Base-by-base conservation (phyloP, 768 basidiomycete species). In the Leccinum variicolor region DNA sequence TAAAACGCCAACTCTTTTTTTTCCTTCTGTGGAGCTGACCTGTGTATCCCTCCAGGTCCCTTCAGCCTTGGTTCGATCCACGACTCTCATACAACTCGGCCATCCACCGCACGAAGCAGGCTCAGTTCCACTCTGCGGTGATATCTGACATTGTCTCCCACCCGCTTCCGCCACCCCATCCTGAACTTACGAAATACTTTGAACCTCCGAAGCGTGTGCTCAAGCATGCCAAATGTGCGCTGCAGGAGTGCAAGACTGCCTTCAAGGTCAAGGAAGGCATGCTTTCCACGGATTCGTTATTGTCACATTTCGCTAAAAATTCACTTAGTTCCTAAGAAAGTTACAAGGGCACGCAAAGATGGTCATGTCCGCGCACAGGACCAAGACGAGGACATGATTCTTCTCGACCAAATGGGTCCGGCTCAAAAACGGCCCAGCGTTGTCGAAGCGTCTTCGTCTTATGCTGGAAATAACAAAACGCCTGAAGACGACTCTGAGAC, bases 71-170 rank as follows among this genome's bases (percentile, higher is more conserved):
- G 93, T 96, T 89, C 67, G 84, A 89, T 57, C 80, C 87, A 0
- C 75, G 78, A 3, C 74, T 85, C 2, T 92, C 94, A 1, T 97
- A 83, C 72, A 97, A 96, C 64, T 94, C 96, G 2, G 84, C 90
- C 4, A 79, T 97, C 31, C 95, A 99, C 66, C 86, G 95, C 52
- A 81, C 87, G 56, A 96, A 95, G 70, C 94, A 97, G 76, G 94
- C 94, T 13, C 84, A 94, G 64, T 92, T 96, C 73, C 95, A 97
- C 67, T 82, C 82, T 52, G 93, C 93, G 2, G 80, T 92, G 10
- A 85, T 89, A 19, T 75, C 82, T 2, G 90, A 97, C 67, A 71
- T 95, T n/a, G 72, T 77, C 21, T 77, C 77, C 7, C 78, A 92
- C 55, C 92, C 93, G 0, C 79, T 96, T 9, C 87, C 90, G 1